phyloP scores from a whole-genome alignment of 345 rosid species.

The Populus nigra region DNA sequence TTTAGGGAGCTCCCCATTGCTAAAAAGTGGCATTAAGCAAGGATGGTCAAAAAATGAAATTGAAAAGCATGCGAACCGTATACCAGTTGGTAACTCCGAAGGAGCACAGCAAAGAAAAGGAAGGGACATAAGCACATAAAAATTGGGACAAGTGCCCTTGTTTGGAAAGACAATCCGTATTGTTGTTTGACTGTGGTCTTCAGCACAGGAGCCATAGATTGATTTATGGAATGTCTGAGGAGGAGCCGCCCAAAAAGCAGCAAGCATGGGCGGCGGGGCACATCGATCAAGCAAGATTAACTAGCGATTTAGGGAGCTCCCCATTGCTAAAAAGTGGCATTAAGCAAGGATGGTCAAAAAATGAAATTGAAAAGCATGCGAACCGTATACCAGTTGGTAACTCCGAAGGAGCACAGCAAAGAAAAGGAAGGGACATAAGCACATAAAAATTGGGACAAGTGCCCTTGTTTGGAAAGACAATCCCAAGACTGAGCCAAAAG shows the following conservation, averaged over 20 bases:
- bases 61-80: too few species aligned
- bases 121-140: background rate
- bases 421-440: background rate
- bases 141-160: conserved; percentile 37
- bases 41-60: background rate
- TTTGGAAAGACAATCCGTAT: conserved; percentile 29
- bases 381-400: background rate
- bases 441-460: conserved; percentile 28
- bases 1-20: background rate
- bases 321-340: background rate
- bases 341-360: background rate
- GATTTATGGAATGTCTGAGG: conserved; percentile 14
- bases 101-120: conserved; percentile 8
- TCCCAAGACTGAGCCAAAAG: conserved; percentile 6
- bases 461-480: conserved; percentile 39
- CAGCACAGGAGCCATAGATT: background rate
- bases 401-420: conserved; percentile 3
- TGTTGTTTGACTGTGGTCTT: background rate
- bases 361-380: too few species aligned
- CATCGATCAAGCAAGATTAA: background rate
- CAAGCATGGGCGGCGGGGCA: conserved; percentile 27
- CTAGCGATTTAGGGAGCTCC: background rate
- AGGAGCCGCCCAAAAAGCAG: conserved; percentile 23
- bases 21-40: background rate
- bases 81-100: background rate